Evolutionary conservation across 208 protist genomes (phyloP).

Genomic region (Trypanosoma vivax): DNA sequence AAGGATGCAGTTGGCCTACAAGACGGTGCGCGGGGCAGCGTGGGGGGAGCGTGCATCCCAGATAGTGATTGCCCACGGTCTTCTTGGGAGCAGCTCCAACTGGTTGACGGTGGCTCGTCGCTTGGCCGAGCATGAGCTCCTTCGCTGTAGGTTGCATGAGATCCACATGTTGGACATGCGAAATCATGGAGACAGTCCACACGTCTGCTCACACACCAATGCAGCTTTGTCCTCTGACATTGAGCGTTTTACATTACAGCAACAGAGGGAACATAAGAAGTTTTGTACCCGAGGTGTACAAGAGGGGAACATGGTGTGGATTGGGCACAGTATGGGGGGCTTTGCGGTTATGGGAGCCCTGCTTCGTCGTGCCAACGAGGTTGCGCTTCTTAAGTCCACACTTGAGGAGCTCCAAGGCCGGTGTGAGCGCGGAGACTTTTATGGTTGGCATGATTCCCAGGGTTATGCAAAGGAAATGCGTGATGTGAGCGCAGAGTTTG

Average conservation of each 20-base stretch:
- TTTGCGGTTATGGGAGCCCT: constrained; percentile 59
- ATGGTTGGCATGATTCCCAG: constrained; percentile 14
- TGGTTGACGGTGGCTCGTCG: constrained; percentile 48
- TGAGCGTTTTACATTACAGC: constrained; percentile 45
- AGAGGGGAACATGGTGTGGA: constrained; percentile 31
- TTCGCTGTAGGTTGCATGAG: constrained; percentile 34
- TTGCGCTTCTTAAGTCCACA: constrained; percentile 23
- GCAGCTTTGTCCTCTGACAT: constrained; percentile 64
- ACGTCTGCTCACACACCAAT: constrained; percentile 50
- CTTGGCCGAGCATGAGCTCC: constrained; percentile 33
- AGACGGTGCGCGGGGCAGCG: constrained; percentile 10
- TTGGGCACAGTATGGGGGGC: constrained; percentile 89
- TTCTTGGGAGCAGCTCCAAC: constrained; percentile 73
- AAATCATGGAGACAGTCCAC: constrained; percentile 75
- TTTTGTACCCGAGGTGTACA: neutral
- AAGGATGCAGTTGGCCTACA: constrained; percentile 14
- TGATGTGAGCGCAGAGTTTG: constrained; percentile 46
- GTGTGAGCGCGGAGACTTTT: constrained; percentile 17
- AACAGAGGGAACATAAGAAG: constrained; percentile 18
- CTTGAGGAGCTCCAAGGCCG: constrained; percentile 4
- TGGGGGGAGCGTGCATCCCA: constrained; percentile 10
- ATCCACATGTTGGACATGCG: constrained; percentile 68
- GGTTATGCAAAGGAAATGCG: constrained; percentile 37
- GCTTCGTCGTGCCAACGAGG: constrained; percentile 73
- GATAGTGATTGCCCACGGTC: constrained; percentile 58